Base-by-base conservation (phyloP, 108 stramenopile genomes). In the Cyclostephanos tholiformis region DNA sequence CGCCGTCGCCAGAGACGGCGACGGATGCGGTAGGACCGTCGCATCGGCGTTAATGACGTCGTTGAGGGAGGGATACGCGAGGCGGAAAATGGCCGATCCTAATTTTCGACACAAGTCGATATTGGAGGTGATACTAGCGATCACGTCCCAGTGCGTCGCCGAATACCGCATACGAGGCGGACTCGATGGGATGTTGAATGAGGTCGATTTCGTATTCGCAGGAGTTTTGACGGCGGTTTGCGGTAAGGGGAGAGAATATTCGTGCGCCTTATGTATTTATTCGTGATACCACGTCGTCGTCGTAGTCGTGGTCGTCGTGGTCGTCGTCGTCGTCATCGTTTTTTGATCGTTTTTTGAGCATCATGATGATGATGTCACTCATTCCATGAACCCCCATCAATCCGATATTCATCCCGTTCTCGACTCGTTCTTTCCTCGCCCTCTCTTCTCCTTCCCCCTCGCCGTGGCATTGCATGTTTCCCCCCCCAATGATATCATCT, bases 181-280 rank as follows among this genome's bases (percentile, higher is more conserved):
- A 9, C 59, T 52, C 16, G 25, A 72, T 58, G 60, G 84, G 2
- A 72, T 91, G 44, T 12, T 83, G 7, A 66, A 80, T 3, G 89
- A 94, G 65, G 61, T 87, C 43, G 93, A 94, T 68, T 94, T 90
- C 65, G 89, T 91, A 19, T 71, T 87, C n/a, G 88, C 90, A 0
- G 93, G 88, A 2, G 66, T 94, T 11, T 66, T 90, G 60, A 90
- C 89, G 2, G 93, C 93, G 8, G 75, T 94, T 12, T 83, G 74
- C 55, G 91, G 93, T 19, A 86, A 87, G 41, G 8, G 12, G 8
- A 7, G 41, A 12, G 41, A 41, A 10, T 41, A 7, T 32, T 4
- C 32, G 32, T 4, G 32, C 32, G 32, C 4, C 4, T 32, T 32
- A 32, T 32, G 2, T 4, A 4, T 32, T 32, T 32, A 4, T 53